These are phyloP conservation scores for Azolla pinnata DNA, from an alignment of 75 land plant species.

Conservation along the genomic window DNA sequence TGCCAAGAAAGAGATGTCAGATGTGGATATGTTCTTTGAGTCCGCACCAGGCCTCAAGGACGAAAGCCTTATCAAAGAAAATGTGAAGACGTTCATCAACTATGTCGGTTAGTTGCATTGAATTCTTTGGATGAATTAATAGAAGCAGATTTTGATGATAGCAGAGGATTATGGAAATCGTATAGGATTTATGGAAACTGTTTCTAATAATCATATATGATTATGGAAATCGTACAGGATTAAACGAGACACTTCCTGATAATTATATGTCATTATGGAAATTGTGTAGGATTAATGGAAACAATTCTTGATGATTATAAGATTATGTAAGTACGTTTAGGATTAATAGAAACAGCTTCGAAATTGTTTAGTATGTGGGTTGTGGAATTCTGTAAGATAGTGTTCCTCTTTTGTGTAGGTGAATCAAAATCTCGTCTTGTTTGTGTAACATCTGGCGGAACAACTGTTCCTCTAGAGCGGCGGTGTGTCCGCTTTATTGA, in stretches of 20 bases:
- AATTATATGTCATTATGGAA: background rate
- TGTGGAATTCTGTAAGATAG: too few species aligned
- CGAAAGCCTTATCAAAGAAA: background rate
- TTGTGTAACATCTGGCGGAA: slow-evolving; percentile 93
- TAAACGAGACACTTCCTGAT: background rate
- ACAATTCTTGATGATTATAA: background rate
- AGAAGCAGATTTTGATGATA: too few species aligned
- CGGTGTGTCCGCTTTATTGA: slow-evolving; percentile 88
- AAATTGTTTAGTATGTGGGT: too few species aligned
- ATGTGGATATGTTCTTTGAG: background rate
- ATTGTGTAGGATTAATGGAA: background rate
- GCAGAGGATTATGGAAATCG: too few species aligned
- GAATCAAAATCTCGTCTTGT: slow-evolving; percentile 19
- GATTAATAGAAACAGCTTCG: too few species aligned
- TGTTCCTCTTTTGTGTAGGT: background rate
- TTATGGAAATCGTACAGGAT: too few species aligned
- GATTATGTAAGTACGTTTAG: background rate
- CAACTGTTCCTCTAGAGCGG: slow-evolving; percentile 89
- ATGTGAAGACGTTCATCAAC: too few species aligned
- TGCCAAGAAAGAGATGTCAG: background rate
- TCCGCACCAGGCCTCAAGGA: slow-evolving; percentile 2
- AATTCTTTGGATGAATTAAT: too few species aligned
- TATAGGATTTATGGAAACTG: too few species aligned
- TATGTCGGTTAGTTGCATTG: too few species aligned
- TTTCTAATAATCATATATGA: too few species aligned